These are phyloP conservation scores for Cryptococcus hybrid DNA, from an alignment of 1,284 basidiomycete species.

Conservation along the genomic window DNA sequence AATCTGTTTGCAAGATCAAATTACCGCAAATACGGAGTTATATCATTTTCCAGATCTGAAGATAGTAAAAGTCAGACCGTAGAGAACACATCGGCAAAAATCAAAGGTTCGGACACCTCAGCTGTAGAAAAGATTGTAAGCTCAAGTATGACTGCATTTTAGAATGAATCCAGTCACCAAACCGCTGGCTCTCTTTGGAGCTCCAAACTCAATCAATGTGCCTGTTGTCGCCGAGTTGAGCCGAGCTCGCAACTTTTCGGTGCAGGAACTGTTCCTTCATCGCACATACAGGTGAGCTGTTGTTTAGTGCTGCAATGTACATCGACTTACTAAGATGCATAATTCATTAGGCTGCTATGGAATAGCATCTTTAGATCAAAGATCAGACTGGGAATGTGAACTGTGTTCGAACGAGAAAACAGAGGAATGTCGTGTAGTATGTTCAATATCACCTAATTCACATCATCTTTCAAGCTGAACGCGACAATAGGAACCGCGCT, in stretches of 20 bases:
- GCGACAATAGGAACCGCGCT: conserved; percentile 38
- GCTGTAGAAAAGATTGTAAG: too few species aligned
- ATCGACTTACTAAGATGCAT: conserved; percentile 2
- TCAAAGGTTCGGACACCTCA: too few species aligned
- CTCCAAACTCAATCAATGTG: conserved; percentile 53
- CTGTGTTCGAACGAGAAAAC: conserved; percentile 76
- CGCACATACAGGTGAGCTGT: conserved; percentile 64
- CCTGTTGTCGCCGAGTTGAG: conserved; percentile 71
- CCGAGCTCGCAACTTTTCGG: conserved; percentile 71
- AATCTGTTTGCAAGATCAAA: conserved; percentile 34
- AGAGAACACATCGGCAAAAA: too few species aligned
- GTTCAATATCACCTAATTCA: neutral
- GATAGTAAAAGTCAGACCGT: too few species aligned
- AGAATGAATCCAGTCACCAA: too few species aligned
- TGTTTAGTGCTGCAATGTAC: too few species aligned
- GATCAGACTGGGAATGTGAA: conserved; percentile 78
- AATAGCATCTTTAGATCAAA: conserved; percentile 59
- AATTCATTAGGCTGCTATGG: conserved; percentile 63
- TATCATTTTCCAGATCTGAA: conserved; percentile 40
- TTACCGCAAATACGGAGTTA: conserved; percentile 86
- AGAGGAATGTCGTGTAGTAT: conserved; percentile 53
- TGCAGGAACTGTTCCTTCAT: conserved; percentile 75
- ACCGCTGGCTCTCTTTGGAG: too few species aligned
- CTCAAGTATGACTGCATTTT: too few species aligned
- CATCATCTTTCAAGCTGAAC: neutral